A percentile compares a stretch with the other conserved stretches of the same genome.
phyloP scores from a whole-genome alignment of 176 grass and related monocot genomes.

The Zea mays region DNA sequence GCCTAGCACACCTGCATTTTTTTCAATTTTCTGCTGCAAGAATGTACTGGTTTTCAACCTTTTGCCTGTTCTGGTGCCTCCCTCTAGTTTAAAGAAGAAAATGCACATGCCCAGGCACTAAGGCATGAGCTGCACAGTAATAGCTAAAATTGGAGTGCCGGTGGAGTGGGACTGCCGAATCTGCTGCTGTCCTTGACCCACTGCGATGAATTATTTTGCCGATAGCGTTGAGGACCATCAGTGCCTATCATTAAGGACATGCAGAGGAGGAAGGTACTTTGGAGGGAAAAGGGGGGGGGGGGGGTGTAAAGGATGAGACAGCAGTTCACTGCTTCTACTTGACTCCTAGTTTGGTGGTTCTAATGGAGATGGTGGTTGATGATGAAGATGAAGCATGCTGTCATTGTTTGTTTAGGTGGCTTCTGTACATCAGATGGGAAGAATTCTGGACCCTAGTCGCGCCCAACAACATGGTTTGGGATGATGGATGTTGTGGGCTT shows the following conservation, averaged over 20 bases:
- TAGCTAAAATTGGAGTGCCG: neutral
- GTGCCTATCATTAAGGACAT: neutral
- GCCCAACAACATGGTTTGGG: neutral
- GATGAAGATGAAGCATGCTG: neutral
- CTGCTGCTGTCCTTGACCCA: neutral
- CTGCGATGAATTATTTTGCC: neutral
- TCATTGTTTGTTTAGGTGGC: neutral
- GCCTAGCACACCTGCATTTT: neutral
- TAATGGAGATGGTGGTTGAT: neutral
- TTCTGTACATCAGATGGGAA: neutral
- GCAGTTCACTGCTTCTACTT: neutral
- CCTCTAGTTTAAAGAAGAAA: neutral
- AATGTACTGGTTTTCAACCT: neutral
- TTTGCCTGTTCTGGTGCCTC: neutral
- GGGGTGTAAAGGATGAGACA: neutral
- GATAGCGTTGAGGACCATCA: neutral
- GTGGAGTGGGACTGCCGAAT: neutral
- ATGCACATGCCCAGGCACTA: neutral
- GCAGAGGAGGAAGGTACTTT: neutral
- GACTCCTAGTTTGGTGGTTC: neutral
- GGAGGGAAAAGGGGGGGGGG: neutral
- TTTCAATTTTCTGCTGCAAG: conserved; percentile 7
- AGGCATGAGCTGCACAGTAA: neutral
- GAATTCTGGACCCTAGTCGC: neutral
- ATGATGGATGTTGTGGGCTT: neutral